A percentile compares a stretch with the other conserved stretches of the same genome.
These are phyloP conservation scores for Grigorovia humatica DNA, from an alignment of 805 yeast species.

Conservation along the genomic window DNA sequence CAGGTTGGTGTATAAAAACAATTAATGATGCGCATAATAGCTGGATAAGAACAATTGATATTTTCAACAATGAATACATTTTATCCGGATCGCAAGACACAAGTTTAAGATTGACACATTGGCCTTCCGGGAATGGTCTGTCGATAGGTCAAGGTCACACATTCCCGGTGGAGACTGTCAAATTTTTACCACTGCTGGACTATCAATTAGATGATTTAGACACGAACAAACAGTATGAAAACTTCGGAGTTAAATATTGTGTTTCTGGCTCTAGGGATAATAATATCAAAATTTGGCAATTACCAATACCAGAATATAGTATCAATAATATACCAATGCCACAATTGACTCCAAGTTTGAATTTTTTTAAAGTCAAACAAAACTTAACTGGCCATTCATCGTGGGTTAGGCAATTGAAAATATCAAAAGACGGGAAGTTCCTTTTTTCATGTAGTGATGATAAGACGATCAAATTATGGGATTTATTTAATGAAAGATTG, in stretches of 20 bases:
- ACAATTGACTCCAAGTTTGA: conserved; percentile 25
- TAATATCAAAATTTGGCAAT: conserved; percentile 60
- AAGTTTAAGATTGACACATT: conserved; percentile 56
- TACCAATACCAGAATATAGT: conserved; percentile 54
- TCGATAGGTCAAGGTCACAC: conserved; percentile 64
- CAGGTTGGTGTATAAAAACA: conserved; percentile 58
- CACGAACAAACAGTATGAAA: conserved; percentile 13
- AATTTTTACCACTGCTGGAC: conserved; percentile 48
- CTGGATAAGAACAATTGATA: conserved; percentile 70
- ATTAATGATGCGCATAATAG: conserved; percentile 68
- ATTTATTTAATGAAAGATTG: conserved; percentile 41
- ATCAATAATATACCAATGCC: conserved; percentile 51
- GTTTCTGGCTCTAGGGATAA: conserved; percentile 77
- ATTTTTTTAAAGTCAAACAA: conserved; percentile 49
- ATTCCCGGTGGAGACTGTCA: conserved; percentile 71
- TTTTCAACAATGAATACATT: conserved; percentile 42
- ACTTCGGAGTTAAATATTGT: conserved; percentile 58
- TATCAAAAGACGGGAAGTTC: conserved; percentile 69
- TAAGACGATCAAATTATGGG: conserved; percentile 69
- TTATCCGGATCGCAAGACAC: conserved; percentile 75
- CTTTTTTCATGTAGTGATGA: conserved; percentile 73
- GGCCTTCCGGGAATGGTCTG: conserved; percentile 55
- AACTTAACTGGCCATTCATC: conserved; percentile 68
- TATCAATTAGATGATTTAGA: conserved; percentile 1
- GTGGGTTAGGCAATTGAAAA: conserved; percentile 56